Evolutionary conservation across 306 rosid genomes (phyloP), one percentile per base, ranked within the genome.

Genomic region (Oemleria cerasiformis): DNA sequence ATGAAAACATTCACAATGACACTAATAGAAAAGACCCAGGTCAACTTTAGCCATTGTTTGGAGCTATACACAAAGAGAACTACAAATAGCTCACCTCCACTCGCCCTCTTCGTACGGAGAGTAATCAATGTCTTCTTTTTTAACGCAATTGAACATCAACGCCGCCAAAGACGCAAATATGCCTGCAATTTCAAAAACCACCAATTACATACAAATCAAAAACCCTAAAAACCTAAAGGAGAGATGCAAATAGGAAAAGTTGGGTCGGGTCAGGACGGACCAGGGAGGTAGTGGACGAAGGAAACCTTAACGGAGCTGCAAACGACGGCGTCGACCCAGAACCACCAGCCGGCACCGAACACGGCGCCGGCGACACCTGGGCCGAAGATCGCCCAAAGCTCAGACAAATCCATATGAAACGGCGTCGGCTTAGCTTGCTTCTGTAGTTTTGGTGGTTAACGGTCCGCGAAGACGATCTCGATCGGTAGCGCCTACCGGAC

Each of bases 261-360:
- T 21, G 58, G 23, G 16, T 53, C 14, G 73, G 1, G 11, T 23
- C 3, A 74, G 58, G 13, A 49, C 65, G 70, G 60, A 93, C 98
- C 97, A 5, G 99, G 99, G 38, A 91, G 97, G 81, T 94, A 91
- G 86, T 94, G 87, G 68, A 94, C 68, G 84, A 94, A 94, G 70
- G 99, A 83, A 62, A 91, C 91, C 47, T 87, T 73, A 64, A 81
- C 83, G 70, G 92, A 81, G 79, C 96, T 94, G 84, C 99, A 91
- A 40, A 94, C 96, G 63, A 94, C 97, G 82, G 99, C 99, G 78
- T 94, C 99, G 1, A 91, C 87, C 99, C 99, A 94, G 83, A 94
- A 89, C 99, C 99, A 91, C 99, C 99, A 94, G 6, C 96, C 99
- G 64, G 92, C 88, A 42, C 96, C 99, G 73, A 94, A 94, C 43